A percentile compares a stretch with the other conserved stretches of the same genome.
phyloP scores from a whole-genome alignment of 2,329 filamentous ascomycete genomes.

The Chaetomium sp. region DNA sequence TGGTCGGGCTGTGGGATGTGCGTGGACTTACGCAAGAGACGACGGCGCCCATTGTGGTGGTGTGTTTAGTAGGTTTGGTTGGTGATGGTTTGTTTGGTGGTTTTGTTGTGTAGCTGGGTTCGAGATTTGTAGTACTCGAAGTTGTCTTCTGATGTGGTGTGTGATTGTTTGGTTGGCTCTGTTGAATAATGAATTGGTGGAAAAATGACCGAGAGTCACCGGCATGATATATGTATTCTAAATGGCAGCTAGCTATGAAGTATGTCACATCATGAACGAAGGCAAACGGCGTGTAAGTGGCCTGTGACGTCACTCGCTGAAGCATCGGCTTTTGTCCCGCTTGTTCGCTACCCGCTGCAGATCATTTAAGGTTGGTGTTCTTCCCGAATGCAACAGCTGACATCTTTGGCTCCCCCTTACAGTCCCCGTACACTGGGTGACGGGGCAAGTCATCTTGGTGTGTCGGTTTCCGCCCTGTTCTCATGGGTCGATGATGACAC shows the following conservation, averaged over 20 bases:
- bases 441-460: background rate
- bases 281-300: constrained; percentile 15
- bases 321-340: background rate
- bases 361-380: background rate
- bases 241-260: background rate
- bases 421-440: background rate
- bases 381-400: background rate
- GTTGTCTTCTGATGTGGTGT: background rate
- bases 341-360: background rate
- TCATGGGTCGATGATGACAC: background rate
- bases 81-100: constrained; percentile 10
- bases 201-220: background rate
- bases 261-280: constrained; percentile 11
- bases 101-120: constrained; percentile 11
- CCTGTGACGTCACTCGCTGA: constrained; percentile 25
- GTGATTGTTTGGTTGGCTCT: background rate
- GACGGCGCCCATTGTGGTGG: constrained; percentile 74
- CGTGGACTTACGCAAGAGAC: constrained; percentile 72
- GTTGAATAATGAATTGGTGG: constrained; percentile 8
- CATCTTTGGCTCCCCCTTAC: background rate
- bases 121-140: background rate
- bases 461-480: background rate
- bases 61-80: constrained; percentile 26
- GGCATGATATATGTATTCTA: constrained; percentile 11
- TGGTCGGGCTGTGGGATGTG: background rate